Evolutionary conservation across 2,329 filamentous ascomycete species (phyloP).

Genomic region (Alternaria sp.): DNA sequence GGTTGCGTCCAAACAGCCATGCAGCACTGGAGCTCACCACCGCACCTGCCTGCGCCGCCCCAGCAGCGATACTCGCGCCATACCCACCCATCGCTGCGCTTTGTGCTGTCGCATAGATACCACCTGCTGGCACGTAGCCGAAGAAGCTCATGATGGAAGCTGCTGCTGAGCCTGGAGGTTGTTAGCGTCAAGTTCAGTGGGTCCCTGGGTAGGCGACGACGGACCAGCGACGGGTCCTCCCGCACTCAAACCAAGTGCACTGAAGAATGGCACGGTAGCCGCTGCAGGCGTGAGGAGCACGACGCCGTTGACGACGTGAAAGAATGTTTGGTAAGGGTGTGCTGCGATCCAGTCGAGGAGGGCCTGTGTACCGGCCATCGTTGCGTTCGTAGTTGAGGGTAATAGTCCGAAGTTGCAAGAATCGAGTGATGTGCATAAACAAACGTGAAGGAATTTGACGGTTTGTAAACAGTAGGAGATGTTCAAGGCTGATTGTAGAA

Average conservation of each 20-base stretch:
- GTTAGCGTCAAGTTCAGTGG: not conserved
- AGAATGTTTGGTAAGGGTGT: constrained; percentile 38
- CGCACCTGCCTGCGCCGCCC: constrained; percentile 34
- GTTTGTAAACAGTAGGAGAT: not conserved
- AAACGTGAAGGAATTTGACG: not conserved
- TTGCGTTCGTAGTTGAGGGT: constrained; percentile 6
- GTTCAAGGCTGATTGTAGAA: not conserved
- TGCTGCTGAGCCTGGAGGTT: constrained; percentile 31
- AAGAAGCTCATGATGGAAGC: constrained; percentile 32
- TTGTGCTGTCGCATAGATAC: constrained; percentile 37
- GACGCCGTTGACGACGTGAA: constrained; percentile 36
- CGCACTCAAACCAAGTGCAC: constrained; percentile 32
- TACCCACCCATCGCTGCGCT: constrained; percentile 49
- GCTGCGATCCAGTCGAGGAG: constrained; percentile 30
- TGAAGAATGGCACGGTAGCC: constrained; percentile 35
- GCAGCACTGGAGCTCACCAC: constrained; percentile 23
- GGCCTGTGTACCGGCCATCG: constrained; percentile 11
- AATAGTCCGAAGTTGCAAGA: not conserved
- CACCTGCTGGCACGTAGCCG: constrained; percentile 32
- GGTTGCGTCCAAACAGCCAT: constrained; percentile 18
- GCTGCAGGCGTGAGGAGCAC: constrained; percentile 36
- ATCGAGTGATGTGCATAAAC: not conserved
- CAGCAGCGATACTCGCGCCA: constrained; percentile 35
- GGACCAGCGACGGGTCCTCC: constrained; percentile 36
- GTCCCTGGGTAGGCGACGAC: not conserved